phyloP scores from a whole-genome alignment of 2,329 filamentous ascomycete species.

The Sordariomycetes sp. region DNA sequence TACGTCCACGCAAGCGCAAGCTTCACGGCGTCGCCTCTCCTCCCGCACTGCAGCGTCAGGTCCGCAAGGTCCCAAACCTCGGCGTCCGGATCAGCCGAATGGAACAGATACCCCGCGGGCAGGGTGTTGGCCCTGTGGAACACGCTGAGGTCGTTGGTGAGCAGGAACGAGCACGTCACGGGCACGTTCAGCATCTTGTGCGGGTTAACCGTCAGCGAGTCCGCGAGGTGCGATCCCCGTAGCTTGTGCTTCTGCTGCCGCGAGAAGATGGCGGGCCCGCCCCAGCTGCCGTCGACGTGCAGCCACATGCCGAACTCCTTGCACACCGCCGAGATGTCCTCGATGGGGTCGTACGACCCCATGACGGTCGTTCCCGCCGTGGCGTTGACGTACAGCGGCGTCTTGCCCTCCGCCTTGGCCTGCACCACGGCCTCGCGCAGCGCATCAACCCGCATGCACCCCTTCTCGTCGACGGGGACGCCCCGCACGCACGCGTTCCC shows the following conservation, averaged over 20 bases:
- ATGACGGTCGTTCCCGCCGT: constrained; percentile 91
- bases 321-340: constrained; percentile 57
- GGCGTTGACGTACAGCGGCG: constrained; percentile 88
- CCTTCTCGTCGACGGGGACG: constrained; percentile 60
- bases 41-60: constrained; percentile 84
- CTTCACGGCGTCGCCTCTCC: constrained; percentile 75
- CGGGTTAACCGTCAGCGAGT: constrained; percentile 79
- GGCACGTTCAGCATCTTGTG: constrained; percentile 97
- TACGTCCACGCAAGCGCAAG: constrained; percentile 82
- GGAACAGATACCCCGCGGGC: constrained; percentile 76
- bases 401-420: constrained; percentile 54
- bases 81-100: constrained; percentile 29
- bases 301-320: constrained; percentile 67
- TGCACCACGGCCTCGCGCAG: constrained; percentile 49
- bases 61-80: constrained; percentile 86
- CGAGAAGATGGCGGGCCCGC: constrained; percentile 71
- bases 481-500: constrained; percentile 60
- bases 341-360: constrained; percentile 76
- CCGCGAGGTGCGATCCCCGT: constrained; percentile 56
- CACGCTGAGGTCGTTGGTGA: constrained; percentile 59
- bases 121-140: constrained; percentile 81
- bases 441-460: constrained; percentile 55
- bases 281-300: constrained; percentile 89
- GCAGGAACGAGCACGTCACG: constrained; percentile 79
- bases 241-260: constrained; percentile 50